Base-by-base conservation (phyloP, 139 green algal genomes). In the Picochlorum sp. region DNA sequence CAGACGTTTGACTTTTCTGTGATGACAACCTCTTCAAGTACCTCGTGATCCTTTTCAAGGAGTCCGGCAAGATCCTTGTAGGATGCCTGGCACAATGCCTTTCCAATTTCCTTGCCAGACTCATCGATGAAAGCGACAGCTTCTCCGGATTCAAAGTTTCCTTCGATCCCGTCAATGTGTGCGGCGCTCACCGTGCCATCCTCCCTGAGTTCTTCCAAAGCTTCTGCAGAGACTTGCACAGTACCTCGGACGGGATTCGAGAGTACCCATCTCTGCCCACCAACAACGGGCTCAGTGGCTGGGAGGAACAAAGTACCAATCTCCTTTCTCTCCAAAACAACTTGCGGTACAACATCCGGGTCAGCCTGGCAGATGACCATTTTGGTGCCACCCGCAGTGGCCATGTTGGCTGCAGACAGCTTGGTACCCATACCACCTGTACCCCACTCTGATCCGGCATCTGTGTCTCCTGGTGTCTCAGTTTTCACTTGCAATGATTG, bases 391-490 rank as follows among this genome's bases (percentile, higher is more conserved):
- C 87, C 90, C 1, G 91, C 87, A 6, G 82, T 89, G 23, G 88
- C 90, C 54, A 97, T 91, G 55, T 86, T 79, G 6, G 88, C 91
- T 9, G 91, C 91, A 7, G 90, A 95, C 15, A 97, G 81, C 81
- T 97, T 97, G 45, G 91, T 97, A 26, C 78, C 81, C 91, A 97
- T 97, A 50, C 91, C 91, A 4, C 91, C 91, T 1, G 91, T 96
- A 57, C 90, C 90, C 82, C 86, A 97, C 75, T 92, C 74, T 14
- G 83, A 91, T 47, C 87, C 31, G 0, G 6, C 49, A 3, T 41
- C 34, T 13, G 34, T 41, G 34, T 41, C 34, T 41, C 34, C 34
- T 41, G 34, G 34, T 11, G 68, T 83, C 41, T 44, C 74, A 44
- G 82, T 90, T 78, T 92, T 83, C 57, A 82, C 80, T 67, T 84